Conservation (phyloP, 2,329 filamentous ascomycete genomes). For the Stachybotrys chlorohalonatus region DNA sequence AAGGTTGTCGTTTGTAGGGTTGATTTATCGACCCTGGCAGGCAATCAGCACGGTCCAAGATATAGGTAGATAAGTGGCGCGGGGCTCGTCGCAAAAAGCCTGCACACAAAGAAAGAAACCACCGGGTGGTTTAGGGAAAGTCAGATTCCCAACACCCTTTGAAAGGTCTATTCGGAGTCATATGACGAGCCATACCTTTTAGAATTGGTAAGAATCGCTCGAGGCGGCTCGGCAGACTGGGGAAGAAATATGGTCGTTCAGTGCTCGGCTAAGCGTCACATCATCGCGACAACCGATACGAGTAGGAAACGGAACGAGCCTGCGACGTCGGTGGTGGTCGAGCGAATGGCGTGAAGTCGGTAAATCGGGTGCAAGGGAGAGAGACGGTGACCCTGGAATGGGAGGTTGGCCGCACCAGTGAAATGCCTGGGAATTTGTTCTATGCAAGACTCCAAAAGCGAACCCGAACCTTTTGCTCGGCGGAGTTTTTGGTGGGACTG, state of each 20-base stretch:
- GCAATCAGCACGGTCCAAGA: not conserved
- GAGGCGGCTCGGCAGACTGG: slow-evolving; percentile 16
- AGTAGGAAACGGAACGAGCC: slow-evolving; percentile 5
- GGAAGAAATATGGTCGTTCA: slow-evolving; percentile 8
- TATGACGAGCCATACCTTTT: not conserved
- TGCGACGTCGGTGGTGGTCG: not conserved
- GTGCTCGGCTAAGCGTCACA: slow-evolving; percentile 24
- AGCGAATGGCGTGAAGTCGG: not conserved
- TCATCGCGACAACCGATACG: slow-evolving; percentile 24
- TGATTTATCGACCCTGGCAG: not conserved
- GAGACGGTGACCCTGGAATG: not conserved
- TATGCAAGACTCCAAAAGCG: slow-evolving; percentile 1
- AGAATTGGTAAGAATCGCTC: slow-evolving; percentile 2
- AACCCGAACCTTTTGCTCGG: slow-evolving; percentile 10
- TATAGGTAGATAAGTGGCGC: not conserved
- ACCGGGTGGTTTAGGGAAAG: not conserved
- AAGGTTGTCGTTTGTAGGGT: not conserved
- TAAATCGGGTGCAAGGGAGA: not conserved
- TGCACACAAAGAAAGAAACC: not conserved
- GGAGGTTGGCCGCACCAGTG: slow-evolving; percentile 1
- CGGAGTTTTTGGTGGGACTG: slow-evolving; percentile 27
- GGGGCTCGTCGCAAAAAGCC: not conserved
- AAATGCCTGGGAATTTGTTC: slow-evolving; percentile 9
- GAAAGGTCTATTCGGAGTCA: too few relatives aligned
- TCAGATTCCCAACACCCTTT: too few relatives aligned